Conservation (phyloP, 1,284 basidiomycete species). For the Puccinia novopanici region DNA sequence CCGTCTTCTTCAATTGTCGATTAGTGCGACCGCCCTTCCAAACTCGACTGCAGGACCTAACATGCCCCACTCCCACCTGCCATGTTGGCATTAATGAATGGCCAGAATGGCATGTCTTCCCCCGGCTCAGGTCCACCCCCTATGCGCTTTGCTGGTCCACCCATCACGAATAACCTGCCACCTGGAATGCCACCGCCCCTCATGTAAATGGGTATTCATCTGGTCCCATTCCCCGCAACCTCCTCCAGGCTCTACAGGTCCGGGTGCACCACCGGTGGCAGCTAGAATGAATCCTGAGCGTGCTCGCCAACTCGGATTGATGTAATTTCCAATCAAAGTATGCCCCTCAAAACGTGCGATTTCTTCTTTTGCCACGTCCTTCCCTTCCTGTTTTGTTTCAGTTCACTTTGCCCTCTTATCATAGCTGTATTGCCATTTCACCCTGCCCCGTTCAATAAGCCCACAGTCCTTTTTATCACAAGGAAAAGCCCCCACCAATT, state of each 20-base stretch:
- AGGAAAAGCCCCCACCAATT: not conserved
- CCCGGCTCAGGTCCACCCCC: slow-evolving; percentile 40
- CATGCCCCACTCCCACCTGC: slow-evolving; percentile 48
- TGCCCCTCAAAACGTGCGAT: not conserved
- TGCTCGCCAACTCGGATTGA: slow-evolving; percentile 34
- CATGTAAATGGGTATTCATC: slow-evolving; percentile 21
- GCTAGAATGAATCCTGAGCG: slow-evolving; percentile 45
- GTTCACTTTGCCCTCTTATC: not conserved
- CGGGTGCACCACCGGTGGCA: slow-evolving; percentile 8
- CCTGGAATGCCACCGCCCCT: slow-evolving; percentile 15
- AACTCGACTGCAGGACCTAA: slow-evolving; percentile 16
- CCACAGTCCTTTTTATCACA: not conserved
- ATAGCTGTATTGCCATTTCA: not conserved
- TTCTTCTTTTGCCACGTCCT: not conserved
- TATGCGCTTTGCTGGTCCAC: slow-evolving; percentile 48
- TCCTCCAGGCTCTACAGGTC: not conserved
- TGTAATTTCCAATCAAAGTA: slow-evolving; percentile 5
- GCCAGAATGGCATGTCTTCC: slow-evolving; percentile 23
- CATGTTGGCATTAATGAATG: slow-evolving; percentile 51
- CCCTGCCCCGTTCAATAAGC: not conserved
- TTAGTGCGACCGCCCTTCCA: slow-evolving; percentile 34
- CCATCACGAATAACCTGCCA: slow-evolving; percentile 30
- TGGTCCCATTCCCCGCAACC: slow-evolving; percentile 15
- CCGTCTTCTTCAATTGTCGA: not conserved
- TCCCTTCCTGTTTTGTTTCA: not conserved